phyloP scores from a whole-genome alignment of 2,329 filamentous ascomycete species.

The Fusarium burgessii region DNA sequence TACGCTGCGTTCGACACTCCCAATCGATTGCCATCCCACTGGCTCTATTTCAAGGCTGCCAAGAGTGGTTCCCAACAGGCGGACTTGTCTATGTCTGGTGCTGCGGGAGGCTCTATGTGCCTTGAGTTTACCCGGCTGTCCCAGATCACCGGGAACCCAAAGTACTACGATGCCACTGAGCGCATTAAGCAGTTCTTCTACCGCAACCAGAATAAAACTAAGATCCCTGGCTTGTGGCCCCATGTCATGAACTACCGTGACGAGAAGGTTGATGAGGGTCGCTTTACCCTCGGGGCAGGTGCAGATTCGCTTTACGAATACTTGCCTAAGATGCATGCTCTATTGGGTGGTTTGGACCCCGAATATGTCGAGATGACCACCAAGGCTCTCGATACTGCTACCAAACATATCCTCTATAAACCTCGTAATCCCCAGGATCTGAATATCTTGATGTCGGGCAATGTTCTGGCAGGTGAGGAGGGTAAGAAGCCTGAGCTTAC shows the following conservation, averaged over 20 bases:
- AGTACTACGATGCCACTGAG: slow-evolving; percentile 81
- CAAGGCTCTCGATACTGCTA: slow-evolving; percentile 70
- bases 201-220: slow-evolving; percentile 73
- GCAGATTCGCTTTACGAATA: slow-evolving; percentile 69
- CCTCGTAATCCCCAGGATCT: slow-evolving; percentile 71
- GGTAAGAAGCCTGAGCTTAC: slow-evolving; percentile 46
- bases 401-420: slow-evolving; percentile 73
- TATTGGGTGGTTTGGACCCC: slow-evolving; percentile 73
- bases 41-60: slow-evolving; percentile 58
- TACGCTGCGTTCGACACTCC: slow-evolving; percentile 67
- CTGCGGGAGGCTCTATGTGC: slow-evolving; percentile 72
- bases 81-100: slow-evolving; percentile 55
- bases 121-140: slow-evolving; percentile 81
- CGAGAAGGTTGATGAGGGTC: slow-evolving; percentile 57
- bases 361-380: slow-evolving; percentile 76
- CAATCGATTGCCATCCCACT: slow-evolving; percentile 63
- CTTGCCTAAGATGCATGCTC: slow-evolving; percentile 67
- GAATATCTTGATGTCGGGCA: slow-evolving; percentile 71
- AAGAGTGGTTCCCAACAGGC: slow-evolving; percentile 54
- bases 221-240: slow-evolving; percentile 80
- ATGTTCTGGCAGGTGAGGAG: slow-evolving; percentile 48
- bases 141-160: slow-evolving; percentile 77
- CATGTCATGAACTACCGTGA: slow-evolving; percentile 70
- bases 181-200: slow-evolving; percentile 78
- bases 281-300: slow-evolving; percentile 60